These are phyloP conservation scores for Chalciporus sphaerocephalus DNA, from an alignment of 768 basidiomycete genomes.

Conservation along the genomic window DNA sequence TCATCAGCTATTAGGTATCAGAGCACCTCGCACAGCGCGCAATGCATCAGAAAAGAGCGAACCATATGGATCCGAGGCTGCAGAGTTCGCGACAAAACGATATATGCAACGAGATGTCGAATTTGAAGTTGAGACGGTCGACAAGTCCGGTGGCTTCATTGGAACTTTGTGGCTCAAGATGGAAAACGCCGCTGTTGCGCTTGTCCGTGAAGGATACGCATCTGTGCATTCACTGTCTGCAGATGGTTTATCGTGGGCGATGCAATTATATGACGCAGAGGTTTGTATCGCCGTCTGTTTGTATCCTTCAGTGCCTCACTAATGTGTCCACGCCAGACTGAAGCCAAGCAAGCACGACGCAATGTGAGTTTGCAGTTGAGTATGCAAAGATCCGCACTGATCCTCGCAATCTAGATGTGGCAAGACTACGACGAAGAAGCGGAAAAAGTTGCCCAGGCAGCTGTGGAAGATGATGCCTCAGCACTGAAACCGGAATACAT, in stretches of 20 bases:
- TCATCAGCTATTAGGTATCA: constrained; percentile 58
- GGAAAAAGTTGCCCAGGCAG: constrained; percentile 48
- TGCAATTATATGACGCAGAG: constrained; percentile 82
- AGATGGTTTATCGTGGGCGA: constrained; percentile 73
- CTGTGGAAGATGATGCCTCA: constrained; percentile 42
- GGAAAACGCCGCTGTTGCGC: constrained; percentile 80
- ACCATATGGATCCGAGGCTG: constrained; percentile 80
- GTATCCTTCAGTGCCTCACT: not conserved
- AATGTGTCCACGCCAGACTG: constrained; percentile 43
- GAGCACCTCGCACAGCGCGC: constrained; percentile 83
- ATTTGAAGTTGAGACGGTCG: constrained; percentile 82
- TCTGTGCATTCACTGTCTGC: constrained; percentile 86
- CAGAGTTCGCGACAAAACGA: constrained; percentile 69
- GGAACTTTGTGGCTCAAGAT: constrained; percentile 80
- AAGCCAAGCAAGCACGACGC: constrained; percentile 73
- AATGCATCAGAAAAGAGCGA: constrained; percentile 80
- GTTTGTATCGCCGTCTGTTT: constrained; percentile 35
- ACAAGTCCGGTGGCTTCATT: constrained; percentile 96
- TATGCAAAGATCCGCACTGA: not conserved
- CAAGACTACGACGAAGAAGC: constrained; percentile 73
- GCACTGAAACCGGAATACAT: constrained; percentile 80
- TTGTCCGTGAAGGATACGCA: constrained; percentile 84
- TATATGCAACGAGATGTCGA: constrained; percentile 97
- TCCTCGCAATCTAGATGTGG: constrained; percentile 66
- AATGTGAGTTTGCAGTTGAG: constrained; percentile 52